Base-by-base conservation (phyloP, 2,329 filamentous ascomycete genomes). In the Akanthomyces dipterigenus region DNA sequence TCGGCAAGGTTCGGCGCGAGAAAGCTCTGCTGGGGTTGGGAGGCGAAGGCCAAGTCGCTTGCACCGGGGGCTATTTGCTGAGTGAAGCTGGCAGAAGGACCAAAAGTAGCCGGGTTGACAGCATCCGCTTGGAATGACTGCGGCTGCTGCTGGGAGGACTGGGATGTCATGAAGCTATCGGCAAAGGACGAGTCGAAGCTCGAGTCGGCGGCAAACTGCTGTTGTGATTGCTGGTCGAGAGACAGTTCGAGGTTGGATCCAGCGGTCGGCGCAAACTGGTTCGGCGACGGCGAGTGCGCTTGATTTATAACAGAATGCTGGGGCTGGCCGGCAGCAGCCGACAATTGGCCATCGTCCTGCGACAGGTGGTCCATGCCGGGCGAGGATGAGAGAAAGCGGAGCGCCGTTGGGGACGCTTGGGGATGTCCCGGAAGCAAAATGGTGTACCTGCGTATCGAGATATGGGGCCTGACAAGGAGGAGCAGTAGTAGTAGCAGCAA, bases 221-320 rank as follows among this genome's bases (percentile, higher is more conserved):
- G 82, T 46, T 66, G 67, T 31, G 55, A 20, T 48, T 68, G 77
- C 68, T 80, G 77, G 71, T 87, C 82, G 67, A 87, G 76, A 65
- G 76, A 82, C 69, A 88, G 79, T 70, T 83, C 84, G 66, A 87
- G 81, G 68, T 20, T 34, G 57, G 76, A 78, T 67, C 74, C 69
- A 62, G 80, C 74, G 70, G 79, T 78, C 50, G 70, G 65, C 71
- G 80, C 76, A 71, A 80, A 78, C 69, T 81, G 83, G 68, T 75
- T 81, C 72, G 82, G 82, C 71, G 85, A 84, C 68, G 85, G 83
- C 68, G 86, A 88, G 73, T 85, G 85, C 67, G 78, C 82, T 73
- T 85, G 84, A 73, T 82, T 88, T 87, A 89, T 88, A 86, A 85
- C 80, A 77, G 78, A 72, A 71, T 75, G 76, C 70, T 83, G 79